A percentile compares a stretch with the other conserved stretches of the same genome.
Evolutionary conservation across 306 rosid genomes (phyloP).

Genomic region (Cercis canadensis): DNA sequence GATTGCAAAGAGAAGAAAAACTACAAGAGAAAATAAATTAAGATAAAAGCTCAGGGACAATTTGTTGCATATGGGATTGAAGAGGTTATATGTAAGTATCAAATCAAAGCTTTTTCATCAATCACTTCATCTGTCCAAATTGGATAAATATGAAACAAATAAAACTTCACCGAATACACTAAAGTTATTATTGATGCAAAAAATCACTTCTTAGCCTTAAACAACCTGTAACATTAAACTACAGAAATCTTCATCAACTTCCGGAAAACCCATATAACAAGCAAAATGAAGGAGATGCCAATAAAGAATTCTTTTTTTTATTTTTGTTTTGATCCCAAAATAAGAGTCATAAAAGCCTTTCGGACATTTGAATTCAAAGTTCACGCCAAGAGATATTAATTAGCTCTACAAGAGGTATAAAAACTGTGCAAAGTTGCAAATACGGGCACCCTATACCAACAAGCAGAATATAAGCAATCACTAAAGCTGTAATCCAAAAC

Average conservation of each 20-base stretch:
- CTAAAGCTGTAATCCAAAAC: not conserved
- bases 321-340: not conserved
- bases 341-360: not conserved
- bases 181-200: not conserved
- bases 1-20: too few relatives aligned
- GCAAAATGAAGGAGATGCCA: not conserved
- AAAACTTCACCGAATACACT: too few relatives aligned
- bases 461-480: not conserved
- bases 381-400: not conserved
- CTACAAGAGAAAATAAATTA: too few relatives aligned
- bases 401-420: not conserved
- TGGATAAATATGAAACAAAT: too few relatives aligned
- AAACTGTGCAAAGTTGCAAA: too few relatives aligned
- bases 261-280: not conserved
- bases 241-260: not conserved
- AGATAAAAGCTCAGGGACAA: too few relatives aligned
- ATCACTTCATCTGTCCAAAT: too few relatives aligned
- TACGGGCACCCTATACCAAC: not conserved
- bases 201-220: not conserved
- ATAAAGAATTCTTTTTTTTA: not conserved
- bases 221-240: too few relatives aligned
- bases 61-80: too few relatives aligned
- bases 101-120: too few relatives aligned
- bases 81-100: too few relatives aligned
- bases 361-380: slow-evolving; percentile 4